A percentile compares a stretch with the other conserved stretches of the same genome.
phyloP scores from a whole-genome alignment of 331 rosid genomes.

The Dryas integrifolia region DNA sequence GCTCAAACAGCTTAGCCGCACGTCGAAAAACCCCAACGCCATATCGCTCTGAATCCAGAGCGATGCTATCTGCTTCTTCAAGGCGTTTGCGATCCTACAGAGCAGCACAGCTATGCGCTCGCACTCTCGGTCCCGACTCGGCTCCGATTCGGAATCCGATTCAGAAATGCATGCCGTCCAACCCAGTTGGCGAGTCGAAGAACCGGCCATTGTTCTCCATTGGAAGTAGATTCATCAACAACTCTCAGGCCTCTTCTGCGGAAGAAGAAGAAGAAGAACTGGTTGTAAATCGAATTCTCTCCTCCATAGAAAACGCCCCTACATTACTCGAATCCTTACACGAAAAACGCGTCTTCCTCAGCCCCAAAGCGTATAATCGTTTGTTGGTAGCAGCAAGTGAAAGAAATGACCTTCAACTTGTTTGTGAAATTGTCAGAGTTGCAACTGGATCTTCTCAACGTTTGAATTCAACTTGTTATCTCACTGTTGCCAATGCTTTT shows the following conservation, averaged over 20 bases:
- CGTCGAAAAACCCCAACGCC: background rate
- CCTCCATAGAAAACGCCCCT: slow-evolving; percentile 36
- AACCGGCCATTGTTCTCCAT: slow-evolving; percentile 25
- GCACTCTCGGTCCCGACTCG: background rate
- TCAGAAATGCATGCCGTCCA: slow-evolving; percentile 17
- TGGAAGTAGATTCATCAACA: slow-evolving; percentile 25
- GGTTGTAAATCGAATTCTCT: slow-evolving; percentile 41
- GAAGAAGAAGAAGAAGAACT: slow-evolving; percentile 39
- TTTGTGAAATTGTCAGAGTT: slow-evolving; percentile 51
- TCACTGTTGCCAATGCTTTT: slow-evolving; percentile 56
- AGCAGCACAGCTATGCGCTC: background rate
- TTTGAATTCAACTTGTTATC: slow-evolving; percentile 45
- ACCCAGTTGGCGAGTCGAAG: slow-evolving; percentile 18
- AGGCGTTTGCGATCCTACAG: slow-evolving; percentile 4
- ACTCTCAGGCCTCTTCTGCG: slow-evolving; percentile 29
- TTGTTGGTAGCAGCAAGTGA: slow-evolving; percentile 52
- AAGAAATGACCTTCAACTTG: slow-evolving; percentile 45
- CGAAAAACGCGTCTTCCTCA: slow-evolving; percentile 33
- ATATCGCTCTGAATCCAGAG: background rate
- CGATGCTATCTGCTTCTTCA: slow-evolving; percentile 6
- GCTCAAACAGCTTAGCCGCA: slow-evolving; percentile 5
- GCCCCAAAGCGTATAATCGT: slow-evolving; percentile 34
- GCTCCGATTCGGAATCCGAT: background rate
- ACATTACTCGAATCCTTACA: slow-evolving; percentile 43
- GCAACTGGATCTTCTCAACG: slow-evolving; percentile 36